phyloP scores from a whole-genome alignment of 2,329 filamentous ascomycete genomes.

The Chrysoporthe cubensis region DNA sequence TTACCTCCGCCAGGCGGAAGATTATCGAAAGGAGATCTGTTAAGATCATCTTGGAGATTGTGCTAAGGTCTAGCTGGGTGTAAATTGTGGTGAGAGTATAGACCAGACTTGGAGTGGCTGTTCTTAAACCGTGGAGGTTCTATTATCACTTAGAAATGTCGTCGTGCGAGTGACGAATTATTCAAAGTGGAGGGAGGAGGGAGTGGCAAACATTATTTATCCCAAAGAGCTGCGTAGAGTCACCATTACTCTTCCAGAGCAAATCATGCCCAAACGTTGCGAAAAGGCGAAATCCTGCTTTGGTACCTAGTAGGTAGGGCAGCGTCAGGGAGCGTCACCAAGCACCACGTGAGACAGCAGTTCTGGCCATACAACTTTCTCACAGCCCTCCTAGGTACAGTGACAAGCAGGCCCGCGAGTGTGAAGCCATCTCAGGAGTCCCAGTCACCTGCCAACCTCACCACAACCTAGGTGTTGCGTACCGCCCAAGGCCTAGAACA shows the following conservation, averaged over 20 bases:
- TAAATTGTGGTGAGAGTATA: background rate
- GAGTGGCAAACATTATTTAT: slow-evolving; percentile 13
- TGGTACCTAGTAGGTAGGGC: background rate
- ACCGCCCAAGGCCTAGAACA: background rate
- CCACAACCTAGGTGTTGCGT: background rate
- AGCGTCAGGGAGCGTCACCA: background rate
- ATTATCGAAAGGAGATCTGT: slow-evolving; percentile 59
- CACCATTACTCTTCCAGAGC: background rate
- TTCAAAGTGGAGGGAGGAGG: background rate
- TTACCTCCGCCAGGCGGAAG: slow-evolving; percentile 55
- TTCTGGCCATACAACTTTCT: background rate
- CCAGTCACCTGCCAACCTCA: background rate
- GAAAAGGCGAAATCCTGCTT: background rate
- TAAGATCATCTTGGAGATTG: slow-evolving; percentile 50
- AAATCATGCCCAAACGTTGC: background rate
- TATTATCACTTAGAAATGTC: background rate
- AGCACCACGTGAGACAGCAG: background rate
- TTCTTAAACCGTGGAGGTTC: background rate
- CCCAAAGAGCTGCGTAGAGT: background rate
- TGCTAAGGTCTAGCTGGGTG: background rate
- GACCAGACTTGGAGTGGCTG: background rate
- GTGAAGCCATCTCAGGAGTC: background rate
- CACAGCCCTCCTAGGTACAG: background rate
- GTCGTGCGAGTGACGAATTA: background rate
- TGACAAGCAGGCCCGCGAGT: background rate